phyloP scores from a whole-genome alignment of 1,284 basidiomycete genomes.

The Pisolithus thermaeus region DNA sequence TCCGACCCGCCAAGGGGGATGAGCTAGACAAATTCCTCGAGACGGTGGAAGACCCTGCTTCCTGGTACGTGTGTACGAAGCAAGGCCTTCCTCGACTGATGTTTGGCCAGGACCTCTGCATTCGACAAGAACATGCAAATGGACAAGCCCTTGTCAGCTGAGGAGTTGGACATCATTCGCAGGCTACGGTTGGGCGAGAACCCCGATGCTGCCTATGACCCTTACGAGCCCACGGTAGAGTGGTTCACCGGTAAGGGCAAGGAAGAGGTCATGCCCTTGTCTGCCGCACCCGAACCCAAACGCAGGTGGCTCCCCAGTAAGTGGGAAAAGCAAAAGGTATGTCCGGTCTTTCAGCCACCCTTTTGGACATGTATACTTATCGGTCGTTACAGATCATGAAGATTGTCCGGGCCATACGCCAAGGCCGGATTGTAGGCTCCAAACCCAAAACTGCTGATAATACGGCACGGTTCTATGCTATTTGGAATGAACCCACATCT shows the following conservation, averaged over 20 bases:
- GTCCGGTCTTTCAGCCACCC: neutral
- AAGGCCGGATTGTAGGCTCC: slow-evolving; percentile 88
- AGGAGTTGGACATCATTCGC: slow-evolving; percentile 95
- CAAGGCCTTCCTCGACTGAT: slow-evolving; percentile 4
- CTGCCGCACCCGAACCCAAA: slow-evolving; percentile 92
- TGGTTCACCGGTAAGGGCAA: slow-evolving; percentile 98
- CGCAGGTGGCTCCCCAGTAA: slow-evolving; percentile 95
- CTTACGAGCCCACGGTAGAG: slow-evolving; percentile 90
- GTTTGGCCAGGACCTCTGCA: slow-evolving; percentile 73
- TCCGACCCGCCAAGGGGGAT: slow-evolving; percentile 92
- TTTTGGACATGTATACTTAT: slow-evolving; percentile 8
- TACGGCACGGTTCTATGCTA: slow-evolving; percentile 79
- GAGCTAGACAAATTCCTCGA: slow-evolving; percentile 96
- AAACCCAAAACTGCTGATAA: slow-evolving; percentile 74
- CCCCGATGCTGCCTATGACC: slow-evolving; percentile 85
- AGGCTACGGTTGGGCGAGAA: slow-evolving; percentile 87
- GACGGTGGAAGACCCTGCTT: slow-evolving; percentile 87
- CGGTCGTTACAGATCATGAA: slow-evolving; percentile 80
- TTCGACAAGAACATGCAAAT: slow-evolving; percentile 87
- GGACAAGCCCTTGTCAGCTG: slow-evolving; percentile 82
- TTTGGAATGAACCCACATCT: slow-evolving; percentile 80
- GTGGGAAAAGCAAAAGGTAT: slow-evolving; percentile 99
- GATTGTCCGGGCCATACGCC: slow-evolving; percentile 96
- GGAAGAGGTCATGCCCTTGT: slow-evolving; percentile 90
- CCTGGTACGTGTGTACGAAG: slow-evolving; percentile 58